Conservation (phyloP, 78 protist species). For the Dictyostelium capitatum region DNA sequence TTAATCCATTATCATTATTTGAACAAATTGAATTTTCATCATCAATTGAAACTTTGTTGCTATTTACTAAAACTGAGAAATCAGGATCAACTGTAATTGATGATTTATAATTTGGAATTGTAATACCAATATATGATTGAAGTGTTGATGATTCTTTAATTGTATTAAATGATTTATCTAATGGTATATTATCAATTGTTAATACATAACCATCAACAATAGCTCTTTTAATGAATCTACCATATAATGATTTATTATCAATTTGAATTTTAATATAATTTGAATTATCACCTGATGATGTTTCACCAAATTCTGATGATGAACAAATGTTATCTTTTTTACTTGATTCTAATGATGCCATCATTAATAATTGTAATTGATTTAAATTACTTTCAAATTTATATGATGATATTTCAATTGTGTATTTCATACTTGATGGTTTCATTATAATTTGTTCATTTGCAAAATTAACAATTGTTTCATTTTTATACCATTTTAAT, state of each 20-base stretch:
- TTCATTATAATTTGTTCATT: background rate
- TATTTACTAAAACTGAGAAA: constrained; percentile 16
- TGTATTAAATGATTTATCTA: background rate
- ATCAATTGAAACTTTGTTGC: too few species aligned
- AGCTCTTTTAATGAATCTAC: constrained; percentile 40
- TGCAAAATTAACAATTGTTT: background rate
- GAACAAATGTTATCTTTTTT: background rate
- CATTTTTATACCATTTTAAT: background rate
- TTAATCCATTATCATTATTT: background rate
- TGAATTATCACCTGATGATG: background rate
- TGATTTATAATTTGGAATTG: background rate
- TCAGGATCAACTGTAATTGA: constrained; percentile 14
- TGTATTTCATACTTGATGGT: constrained; percentile 21
- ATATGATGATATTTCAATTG: background rate
- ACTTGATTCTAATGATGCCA: background rate
- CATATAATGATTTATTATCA: constrained; percentile 25
- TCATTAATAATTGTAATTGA: background rate
- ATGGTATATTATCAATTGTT: background rate
- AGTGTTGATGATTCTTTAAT: background rate
- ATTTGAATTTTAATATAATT: constrained; percentile 28
- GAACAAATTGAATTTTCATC: background rate
- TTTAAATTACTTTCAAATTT: background rate
- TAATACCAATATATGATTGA: constrained; percentile 41
- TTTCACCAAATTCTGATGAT: background rate
- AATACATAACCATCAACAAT: background rate